A percentile compares a stretch with the other conserved stretches of the same genome.
Evolutionary conservation across 208 protist genomes (phyloP).

Genomic region (Phytomonas serpens): DNA sequence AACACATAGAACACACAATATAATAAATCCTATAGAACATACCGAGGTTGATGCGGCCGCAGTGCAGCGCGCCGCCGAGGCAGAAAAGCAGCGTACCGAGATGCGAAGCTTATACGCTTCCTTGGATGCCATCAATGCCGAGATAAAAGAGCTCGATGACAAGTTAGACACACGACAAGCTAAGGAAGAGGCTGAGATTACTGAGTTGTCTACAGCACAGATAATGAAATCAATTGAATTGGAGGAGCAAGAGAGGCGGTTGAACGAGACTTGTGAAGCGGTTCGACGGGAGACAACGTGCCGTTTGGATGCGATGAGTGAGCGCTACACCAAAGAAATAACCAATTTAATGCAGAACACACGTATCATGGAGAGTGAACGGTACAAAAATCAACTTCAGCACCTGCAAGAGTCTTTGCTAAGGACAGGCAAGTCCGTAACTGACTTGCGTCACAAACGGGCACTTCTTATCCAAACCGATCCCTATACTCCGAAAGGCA

Average conservation of each 20-base stretch:
- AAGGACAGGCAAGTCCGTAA: not conserved
- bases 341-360: not conserved
- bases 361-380: not conserved
- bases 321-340: not conserved
- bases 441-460: not conserved
- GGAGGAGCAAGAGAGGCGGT: slow-evolving; percentile 18
- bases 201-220: slow-evolving; percentile 8
- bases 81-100: slow-evolving; percentile 11
- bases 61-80: slow-evolving; percentile 1
- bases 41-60: not conserved
- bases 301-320: not conserved
- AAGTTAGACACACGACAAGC: slow-evolving; percentile 1
- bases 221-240: slow-evolving; percentile 44
- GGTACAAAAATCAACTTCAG: not conserved
- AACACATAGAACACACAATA: not conserved
- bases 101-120: slow-evolving; percentile 10
- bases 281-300: not conserved
- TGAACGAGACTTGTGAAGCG: slow-evolving; percentile 7
- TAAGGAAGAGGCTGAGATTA: not conserved
- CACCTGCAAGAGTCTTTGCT: not conserved
- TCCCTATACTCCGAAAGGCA: not conserved
- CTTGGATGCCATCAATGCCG: not conserved
- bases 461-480: not conserved
- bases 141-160: not conserved
- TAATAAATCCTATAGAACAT: not conserved